A percentile compares a stretch with the other conserved stretches of the same genome.
Conservation (phyloP, 257 asterid genomes). For the Catharanthus roseus region DNA sequence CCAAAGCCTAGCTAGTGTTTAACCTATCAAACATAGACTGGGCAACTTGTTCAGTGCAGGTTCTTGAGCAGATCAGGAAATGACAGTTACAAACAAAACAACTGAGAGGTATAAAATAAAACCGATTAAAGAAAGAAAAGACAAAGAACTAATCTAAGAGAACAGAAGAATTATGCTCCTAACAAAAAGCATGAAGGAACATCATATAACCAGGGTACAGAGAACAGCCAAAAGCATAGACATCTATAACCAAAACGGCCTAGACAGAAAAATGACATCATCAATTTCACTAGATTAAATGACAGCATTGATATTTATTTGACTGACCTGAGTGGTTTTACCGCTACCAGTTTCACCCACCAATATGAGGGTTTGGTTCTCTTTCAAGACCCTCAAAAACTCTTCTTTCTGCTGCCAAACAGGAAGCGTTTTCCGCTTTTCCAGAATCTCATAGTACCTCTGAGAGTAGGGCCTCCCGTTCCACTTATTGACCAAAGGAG, state of each 20-base stretch:
- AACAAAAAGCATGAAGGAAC: neutral
- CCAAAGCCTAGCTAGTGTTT: neutral
- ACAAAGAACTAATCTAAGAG: neutral
- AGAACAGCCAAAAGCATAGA: neutral
- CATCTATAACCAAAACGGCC: neutral
- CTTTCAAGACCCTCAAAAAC: conserved; percentile 60
- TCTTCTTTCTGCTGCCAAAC: conserved; percentile 97
- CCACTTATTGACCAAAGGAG: conserved; percentile 55
- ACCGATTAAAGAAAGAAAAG: neutral
- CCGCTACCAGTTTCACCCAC: conserved; percentile 99
- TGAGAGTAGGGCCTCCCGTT: conserved; percentile 62
- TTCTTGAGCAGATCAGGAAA: neutral
- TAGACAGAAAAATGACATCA: neutral
- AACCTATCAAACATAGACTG: too few relatives aligned
- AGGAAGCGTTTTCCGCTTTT: conserved; percentile 83
- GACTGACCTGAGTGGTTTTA: conserved; percentile 90
- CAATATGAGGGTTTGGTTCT: conserved; percentile 68
- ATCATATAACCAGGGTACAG: neutral
- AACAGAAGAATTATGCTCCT: neutral
- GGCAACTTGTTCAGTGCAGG: neutral
- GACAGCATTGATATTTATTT: neutral
- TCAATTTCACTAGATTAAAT: too few relatives aligned
- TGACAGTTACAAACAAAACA: neutral
- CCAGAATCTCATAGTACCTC: conserved; percentile 73
- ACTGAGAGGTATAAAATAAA: neutral